phyloP scores from a whole-genome alignment of 1,139 yeast species.

The Arxiozyma heterogenica region DNA sequence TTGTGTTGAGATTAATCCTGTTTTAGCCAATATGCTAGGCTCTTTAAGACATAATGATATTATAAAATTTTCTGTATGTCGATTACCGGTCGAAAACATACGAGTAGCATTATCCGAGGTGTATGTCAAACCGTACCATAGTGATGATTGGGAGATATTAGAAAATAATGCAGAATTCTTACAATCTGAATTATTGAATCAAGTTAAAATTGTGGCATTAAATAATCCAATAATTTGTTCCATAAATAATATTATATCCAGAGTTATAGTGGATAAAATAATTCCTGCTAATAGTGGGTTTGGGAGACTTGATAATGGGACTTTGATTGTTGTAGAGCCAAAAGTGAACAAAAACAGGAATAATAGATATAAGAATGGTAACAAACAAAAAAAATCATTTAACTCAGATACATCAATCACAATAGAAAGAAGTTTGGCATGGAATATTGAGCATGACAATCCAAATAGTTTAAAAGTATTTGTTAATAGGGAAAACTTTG shows the following conservation, averaged over 20 bases:
- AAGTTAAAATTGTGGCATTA: slow-evolving; percentile 64
- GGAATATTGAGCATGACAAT: not conserved
- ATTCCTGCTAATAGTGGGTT: slow-evolving; percentile 38
- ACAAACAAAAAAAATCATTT: not conserved
- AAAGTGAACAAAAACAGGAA: slow-evolving; percentile 39
- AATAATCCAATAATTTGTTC: slow-evolving; percentile 60
- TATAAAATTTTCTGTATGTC: not conserved
- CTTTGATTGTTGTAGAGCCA: slow-evolving; percentile 82
- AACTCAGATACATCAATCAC: not conserved
- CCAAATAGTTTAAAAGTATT: slow-evolving; percentile 1
- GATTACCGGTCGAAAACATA: slow-evolving; percentile 31
- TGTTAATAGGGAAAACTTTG: slow-evolving; percentile 9
- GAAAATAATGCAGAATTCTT: slow-evolving; percentile 73
- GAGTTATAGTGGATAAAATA: slow-evolving; percentile 53
- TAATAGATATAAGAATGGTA: slow-evolving; percentile 6
- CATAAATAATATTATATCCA: slow-evolving; percentile 60
- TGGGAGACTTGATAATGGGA: slow-evolving; percentile 59
- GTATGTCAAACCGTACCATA: slow-evolving; percentile 65
- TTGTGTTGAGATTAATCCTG: slow-evolving; percentile 49
- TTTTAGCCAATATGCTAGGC: slow-evolving; percentile 39
- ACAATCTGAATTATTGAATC: slow-evolving; percentile 68
- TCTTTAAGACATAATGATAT: slow-evolving; percentile 24
- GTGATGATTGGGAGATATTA: slow-evolving; percentile 86
- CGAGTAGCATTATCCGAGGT: slow-evolving; percentile 47
- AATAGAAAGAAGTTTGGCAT: not conserved